A percentile compares a stretch with the other conserved stretches of the same genome.
These are phyloP conservation scores for Diplotaxis tenuifolia DNA, from an alignment of 345 rosid species.

Conservation along the genomic window DNA sequence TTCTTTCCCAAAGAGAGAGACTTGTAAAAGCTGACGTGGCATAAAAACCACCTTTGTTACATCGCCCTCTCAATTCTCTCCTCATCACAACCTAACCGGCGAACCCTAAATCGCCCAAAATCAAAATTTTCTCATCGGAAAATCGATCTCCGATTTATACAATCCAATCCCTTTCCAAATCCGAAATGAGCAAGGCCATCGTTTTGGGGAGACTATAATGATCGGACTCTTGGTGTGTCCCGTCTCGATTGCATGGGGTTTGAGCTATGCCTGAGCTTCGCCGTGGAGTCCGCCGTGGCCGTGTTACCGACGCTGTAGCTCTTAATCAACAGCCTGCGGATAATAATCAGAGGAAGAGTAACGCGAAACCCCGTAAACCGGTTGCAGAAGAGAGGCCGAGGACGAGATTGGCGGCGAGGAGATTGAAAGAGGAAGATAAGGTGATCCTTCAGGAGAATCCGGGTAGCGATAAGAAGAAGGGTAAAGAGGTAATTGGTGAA, in stretches of 20 bases:
- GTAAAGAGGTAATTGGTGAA: slow-evolving; percentile 20
- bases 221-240: slow-evolving; percentile 39
- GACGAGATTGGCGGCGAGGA: slow-evolving; percentile 54
- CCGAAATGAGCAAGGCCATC: slow-evolving; percentile 33
- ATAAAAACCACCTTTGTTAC: slow-evolving; percentile 8
- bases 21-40: slow-evolving; percentile 31
- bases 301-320: slow-evolving; percentile 40
- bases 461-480: slow-evolving; percentile 36
- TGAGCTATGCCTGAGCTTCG: slow-evolving; percentile 93
- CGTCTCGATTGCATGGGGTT: slow-evolving; percentile 70
- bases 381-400: slow-evolving; percentile 46
- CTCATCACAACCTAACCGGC: slow-evolving; percentile 30
- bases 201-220: slow-evolving; percentile 43
- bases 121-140: slow-evolving; percentile 7
- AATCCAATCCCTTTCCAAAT: slow-evolving; percentile 12
- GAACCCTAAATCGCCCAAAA: slow-evolving; percentile 44
- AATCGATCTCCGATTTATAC: slow-evolving; percentile 15
- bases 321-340: slow-evolving; percentile 27
- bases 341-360: slow-evolving; percentile 28
- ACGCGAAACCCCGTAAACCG: slow-evolving; percentile 46
- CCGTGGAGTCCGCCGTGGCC: slow-evolving; percentile 74
- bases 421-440: slow-evolving; percentile 43
- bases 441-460: slow-evolving; percentile 27
- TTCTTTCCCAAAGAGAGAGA: neutral
- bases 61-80: slow-evolving; percentile 23